Evolutionary conservation across 2,329 filamentous ascomycete species (phyloP).

Genomic region (Eurotiales sp.): DNA sequence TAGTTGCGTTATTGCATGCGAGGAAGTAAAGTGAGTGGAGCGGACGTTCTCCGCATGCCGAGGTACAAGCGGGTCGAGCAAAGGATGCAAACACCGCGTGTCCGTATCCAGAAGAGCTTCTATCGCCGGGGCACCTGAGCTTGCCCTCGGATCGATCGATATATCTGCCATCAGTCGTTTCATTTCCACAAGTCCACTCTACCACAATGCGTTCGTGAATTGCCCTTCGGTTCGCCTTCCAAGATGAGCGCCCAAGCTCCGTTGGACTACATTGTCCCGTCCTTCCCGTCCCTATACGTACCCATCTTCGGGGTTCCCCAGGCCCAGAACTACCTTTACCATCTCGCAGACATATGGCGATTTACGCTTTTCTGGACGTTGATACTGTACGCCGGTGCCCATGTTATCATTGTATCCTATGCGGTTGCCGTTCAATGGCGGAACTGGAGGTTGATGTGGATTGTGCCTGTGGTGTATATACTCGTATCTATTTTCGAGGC

Average conservation of each 20-base stretch:
- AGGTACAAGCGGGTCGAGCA: no score
- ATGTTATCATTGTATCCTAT: conserved; percentile 67
- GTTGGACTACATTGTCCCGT: conserved; percentile 62
- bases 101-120: no score
- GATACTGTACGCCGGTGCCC: conserved; percentile 71
- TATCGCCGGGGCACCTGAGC: no score
- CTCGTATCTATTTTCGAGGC: conserved; percentile 72
- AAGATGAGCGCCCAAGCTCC: conserved; percentile 42
- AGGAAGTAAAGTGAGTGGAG: no score
- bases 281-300: conserved; percentile 81
- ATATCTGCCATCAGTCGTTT: no score
- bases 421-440: conserved; percentile 67
- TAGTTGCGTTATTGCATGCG: no score
- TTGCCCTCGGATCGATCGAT: no score
- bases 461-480: conserved; percentile 67
- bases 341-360: conserved; percentile 74
- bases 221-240: no score
- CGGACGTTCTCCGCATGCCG: no score
- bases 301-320: conserved; percentile 57
- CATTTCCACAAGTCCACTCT: no score
- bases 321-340: conserved; percentile 64
- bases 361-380: conserved; percentile 87
- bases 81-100: no score
- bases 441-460: conserved; percentile 56
- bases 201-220: no score